Conservation (phyloP, 1,284 basidiomycete species). For the Pyrrhoderma lamaoense region DNA sequence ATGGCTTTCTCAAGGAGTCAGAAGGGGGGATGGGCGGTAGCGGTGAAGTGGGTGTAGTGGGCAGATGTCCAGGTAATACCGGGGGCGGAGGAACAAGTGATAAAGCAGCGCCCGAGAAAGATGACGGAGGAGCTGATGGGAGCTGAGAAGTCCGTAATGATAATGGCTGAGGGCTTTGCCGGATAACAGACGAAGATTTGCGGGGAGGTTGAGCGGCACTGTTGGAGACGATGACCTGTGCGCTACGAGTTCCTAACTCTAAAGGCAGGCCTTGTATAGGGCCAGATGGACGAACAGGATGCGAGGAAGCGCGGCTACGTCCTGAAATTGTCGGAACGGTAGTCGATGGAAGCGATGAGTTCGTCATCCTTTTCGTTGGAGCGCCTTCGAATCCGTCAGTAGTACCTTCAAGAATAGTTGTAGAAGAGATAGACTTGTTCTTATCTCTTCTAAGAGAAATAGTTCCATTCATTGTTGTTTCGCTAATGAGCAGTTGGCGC, state of each 20-base stretch:
- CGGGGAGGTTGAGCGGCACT: constrained; percentile 29
- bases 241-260: constrained; percentile 21
- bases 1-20: constrained; percentile 77
- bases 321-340: constrained; percentile 31
- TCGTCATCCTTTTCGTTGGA: constrained; percentile 23
- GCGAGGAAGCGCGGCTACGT: constrained; percentile 59
- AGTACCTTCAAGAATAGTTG: constrained; percentile 9
- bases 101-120: constrained; percentile 24
- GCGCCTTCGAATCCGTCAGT: constrained; percentile 5
- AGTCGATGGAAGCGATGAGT: constrained; percentile 37
- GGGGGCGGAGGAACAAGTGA: constrained; percentile 46
- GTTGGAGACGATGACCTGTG: constrained; percentile 20
- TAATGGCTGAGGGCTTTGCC: constrained; percentile 42
- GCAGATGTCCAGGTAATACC: constrained; percentile 46
- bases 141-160: constrained; percentile 41
- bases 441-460: constrained; percentile 54
- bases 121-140: constrained; percentile 30
- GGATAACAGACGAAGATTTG: constrained; percentile 48
- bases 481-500: constrained; percentile 43
- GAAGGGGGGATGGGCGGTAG: constrained; percentile 61
- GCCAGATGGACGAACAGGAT: constrained; percentile 37
- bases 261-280: constrained; percentile 26
- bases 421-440: constrained; percentile 35
- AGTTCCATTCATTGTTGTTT: constrained; percentile 53
- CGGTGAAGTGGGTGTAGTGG: constrained; percentile 67